These are phyloP conservation scores for Emmonsiellopsis sp. DNA, from an alignment of 2,329 filamentous ascomycete genomes.

Conservation along the genomic window DNA sequence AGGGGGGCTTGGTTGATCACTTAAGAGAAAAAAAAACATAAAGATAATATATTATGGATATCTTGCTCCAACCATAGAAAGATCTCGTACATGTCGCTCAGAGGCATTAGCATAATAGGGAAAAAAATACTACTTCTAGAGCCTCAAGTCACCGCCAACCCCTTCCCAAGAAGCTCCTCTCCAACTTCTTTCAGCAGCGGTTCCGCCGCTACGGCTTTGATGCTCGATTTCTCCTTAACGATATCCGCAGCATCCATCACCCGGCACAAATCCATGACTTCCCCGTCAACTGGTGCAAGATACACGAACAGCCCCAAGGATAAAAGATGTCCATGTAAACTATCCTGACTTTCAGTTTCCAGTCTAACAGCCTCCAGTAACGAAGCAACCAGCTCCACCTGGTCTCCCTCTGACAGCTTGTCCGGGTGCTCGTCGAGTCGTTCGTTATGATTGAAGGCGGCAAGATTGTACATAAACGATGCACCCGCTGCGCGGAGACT, in stretches of 20 bases:
- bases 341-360: slow-evolving; percentile 52
- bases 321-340: slow-evolving; percentile 65
- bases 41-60: no score
- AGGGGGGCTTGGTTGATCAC: no score
- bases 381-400: slow-evolving; percentile 74
- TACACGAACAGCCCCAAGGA: slow-evolving; percentile 71
- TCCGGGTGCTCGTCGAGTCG: slow-evolving; percentile 50
- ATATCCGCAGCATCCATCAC: slow-evolving; percentile 65
- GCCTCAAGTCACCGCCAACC: slow-evolving; percentile 13
- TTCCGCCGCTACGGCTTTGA: slow-evolving; percentile 48
- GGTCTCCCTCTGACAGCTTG: slow-evolving; percentile 56
- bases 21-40: no score
- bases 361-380: slow-evolving; percentile 62
- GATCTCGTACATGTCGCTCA: no score
- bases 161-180: slow-evolving; percentile 35
- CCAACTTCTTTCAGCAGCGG: slow-evolving; percentile 47
- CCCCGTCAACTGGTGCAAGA: slow-evolving; percentile 58
- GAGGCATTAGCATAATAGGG: no score
- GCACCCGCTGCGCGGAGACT: slow-evolving; percentile 74
- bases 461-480: slow-evolving; percentile 74
- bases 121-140: no score
- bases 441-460: slow-evolving; percentile 58
- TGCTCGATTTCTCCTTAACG: slow-evolving; percentile 46
- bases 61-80: no score
- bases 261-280: slow-evolving; percentile 69